These are phyloP conservation scores for Phoma sp. DNA, from an alignment of 2,329 filamentous ascomycete species.

Conservation along the genomic window DNA sequence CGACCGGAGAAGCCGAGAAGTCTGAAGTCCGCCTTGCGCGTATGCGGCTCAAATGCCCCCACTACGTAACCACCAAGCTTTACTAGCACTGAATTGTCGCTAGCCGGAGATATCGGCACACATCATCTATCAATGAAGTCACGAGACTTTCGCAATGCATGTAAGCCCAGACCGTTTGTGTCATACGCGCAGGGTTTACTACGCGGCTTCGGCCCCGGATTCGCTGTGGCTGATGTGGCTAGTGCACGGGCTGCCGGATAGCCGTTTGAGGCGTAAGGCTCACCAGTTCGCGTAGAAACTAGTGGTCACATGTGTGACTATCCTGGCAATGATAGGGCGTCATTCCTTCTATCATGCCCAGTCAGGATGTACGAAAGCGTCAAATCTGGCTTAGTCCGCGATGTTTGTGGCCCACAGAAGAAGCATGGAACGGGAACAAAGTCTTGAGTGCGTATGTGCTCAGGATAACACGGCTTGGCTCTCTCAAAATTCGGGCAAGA, in stretches of 20 bases:
- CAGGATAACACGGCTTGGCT: constrained; percentile 13
- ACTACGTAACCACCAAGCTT: constrained; percentile 17
- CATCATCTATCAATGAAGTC: constrained; percentile 5
- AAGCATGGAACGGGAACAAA: constrained; percentile 14
- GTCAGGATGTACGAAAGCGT: constrained; percentile 4
- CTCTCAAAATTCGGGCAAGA: background rate
- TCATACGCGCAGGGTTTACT: constrained; percentile 26
- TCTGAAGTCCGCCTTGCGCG: constrained; percentile 11
- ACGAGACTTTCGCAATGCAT: constrained; percentile 21
- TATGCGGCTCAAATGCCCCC: constrained; percentile 21
- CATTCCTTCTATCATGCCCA: constrained; percentile 9
- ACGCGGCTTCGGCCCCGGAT: constrained; percentile 26
- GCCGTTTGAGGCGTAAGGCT: constrained; percentile 31
- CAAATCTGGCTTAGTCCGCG: constrained; percentile 18
- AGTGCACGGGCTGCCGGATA: constrained; percentile 31
- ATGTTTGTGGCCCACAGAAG: constrained; percentile 1
- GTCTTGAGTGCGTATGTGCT: constrained; percentile 7
- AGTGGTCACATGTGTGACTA: constrained; percentile 23
- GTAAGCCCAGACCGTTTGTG: constrained; percentile 22
- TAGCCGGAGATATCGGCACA: constrained; percentile 23
- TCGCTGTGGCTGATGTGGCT: constrained; percentile 37
- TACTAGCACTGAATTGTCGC: constrained; percentile 5
- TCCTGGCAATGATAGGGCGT: constrained; percentile 17
- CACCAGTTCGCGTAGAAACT: constrained; percentile 18
- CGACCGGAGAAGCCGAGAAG: constrained; percentile 1